Conservation (phyloP, 139 green algal genomes). For the Chlamydomonas asymmetrica region DNA sequence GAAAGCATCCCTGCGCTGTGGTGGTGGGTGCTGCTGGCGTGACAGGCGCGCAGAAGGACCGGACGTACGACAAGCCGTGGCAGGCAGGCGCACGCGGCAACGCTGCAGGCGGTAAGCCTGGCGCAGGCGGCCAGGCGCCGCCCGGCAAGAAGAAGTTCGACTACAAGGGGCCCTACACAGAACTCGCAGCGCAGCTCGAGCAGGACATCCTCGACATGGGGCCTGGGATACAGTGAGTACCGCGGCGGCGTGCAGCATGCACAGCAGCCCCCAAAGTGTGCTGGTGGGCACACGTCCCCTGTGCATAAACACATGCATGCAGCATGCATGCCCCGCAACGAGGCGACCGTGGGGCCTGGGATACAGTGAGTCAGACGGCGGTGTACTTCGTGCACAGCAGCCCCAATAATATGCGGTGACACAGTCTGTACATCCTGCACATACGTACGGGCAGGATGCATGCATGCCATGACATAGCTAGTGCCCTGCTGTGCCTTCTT, state of each 20-base stretch:
- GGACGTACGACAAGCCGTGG: constrained; percentile 31
- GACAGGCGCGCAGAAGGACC: neutral
- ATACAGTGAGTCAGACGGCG: too few relatives aligned
- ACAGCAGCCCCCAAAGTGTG: neutral
- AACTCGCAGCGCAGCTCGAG: constrained; percentile 74
- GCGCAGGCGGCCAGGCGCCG: neutral
- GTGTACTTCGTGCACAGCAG: too few relatives aligned
- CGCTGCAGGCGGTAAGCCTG: constrained; percentile 24
- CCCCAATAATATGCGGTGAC: too few relatives aligned
- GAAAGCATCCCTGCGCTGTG: neutral
- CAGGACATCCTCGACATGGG: constrained; percentile 79
- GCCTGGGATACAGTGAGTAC: constrained; percentile 61
- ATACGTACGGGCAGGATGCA: too few relatives aligned
- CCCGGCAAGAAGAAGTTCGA: constrained; percentile 30
- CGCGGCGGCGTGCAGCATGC: neutral
- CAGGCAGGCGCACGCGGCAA: neutral
- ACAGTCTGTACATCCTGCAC: too few relatives aligned
- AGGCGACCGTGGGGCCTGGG: too few relatives aligned
- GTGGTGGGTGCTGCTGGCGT: neutral
- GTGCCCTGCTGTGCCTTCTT: too few relatives aligned
- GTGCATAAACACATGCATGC: neutral
- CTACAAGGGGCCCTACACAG: constrained; percentile 73
- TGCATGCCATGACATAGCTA: too few relatives aligned
- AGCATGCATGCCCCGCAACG: neutral
- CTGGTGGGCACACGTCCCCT: neutral